Conservation (phyloP, 2,329 filamentous ascomycete genomes). For the Talaromyces islandicus region DNA sequence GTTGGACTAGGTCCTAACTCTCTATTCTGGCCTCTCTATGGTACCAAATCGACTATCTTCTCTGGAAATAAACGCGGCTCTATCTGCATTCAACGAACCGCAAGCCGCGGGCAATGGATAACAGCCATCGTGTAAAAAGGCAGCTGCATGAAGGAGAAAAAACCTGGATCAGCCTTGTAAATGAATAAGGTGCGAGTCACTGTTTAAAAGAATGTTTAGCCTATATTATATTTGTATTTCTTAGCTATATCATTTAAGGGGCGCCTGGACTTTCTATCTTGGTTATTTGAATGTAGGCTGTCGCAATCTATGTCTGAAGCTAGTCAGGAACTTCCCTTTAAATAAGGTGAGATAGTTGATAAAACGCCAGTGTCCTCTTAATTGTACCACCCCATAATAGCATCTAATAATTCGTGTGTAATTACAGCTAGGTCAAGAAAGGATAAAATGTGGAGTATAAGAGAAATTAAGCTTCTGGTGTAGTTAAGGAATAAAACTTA, state of each 20-base stretch:
- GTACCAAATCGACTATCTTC: neutral
- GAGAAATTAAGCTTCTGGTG: neutral
- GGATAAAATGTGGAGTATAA: neutral
- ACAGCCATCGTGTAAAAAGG: neutral
- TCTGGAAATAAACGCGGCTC: neutral
- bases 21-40: neutral
- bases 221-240: neutral
- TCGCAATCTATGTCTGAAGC: neutral
- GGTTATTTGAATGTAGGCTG: neutral
- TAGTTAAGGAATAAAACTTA: neutral
- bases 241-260: neutral
- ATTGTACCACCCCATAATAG: neutral
- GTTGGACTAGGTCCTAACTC: neutral
- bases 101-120: neutral
- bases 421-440: neutral
- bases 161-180: neutral
- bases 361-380: neutral
- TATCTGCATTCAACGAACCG: neutral
- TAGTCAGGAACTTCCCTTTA: neutral
- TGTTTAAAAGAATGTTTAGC: neutral
- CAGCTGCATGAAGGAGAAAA: neutral
- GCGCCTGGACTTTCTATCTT: neutral
- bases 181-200: neutral
- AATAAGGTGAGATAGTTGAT: neutral
- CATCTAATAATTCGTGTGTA: neutral